Evolutionary conservation across 176 grass and related monocot species (phyloP), one percentile per base, ranked within the genome.

Genomic region (Aechmea fasciata): DNA sequence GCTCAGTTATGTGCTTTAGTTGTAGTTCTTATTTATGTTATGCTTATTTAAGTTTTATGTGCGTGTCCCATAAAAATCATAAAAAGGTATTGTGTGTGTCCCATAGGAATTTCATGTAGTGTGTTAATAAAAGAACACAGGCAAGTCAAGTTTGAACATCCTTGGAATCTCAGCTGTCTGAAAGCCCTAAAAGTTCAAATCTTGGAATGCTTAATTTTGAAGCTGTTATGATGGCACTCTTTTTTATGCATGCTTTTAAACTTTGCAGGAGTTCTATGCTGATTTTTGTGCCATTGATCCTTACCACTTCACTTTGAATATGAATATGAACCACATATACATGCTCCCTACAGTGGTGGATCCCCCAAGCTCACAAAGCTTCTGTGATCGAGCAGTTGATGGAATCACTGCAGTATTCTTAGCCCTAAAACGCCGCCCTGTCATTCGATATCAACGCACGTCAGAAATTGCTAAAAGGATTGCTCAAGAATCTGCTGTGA

Each of bases 271-370:
- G 79, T 92, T 92, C 62, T 97, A 87, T 89, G 93, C 89, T 73
- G 94, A 97, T 75, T 97, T 97, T 79, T 87, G 84, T 74, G 86
- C 86, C 51, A 79, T 97, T 52, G 94, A 97, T 70, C 82, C 79
- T 69, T 90, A 79, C 77, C 89, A 97, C 89, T 92, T 97, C 74
- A 97, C 89, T 64, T 72, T 97, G 66, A 97, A 92, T 73, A 85
- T 92, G 73, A 66, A 79, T 62, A 84, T 73, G 70, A 90, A 92
- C 70, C 84, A 92, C 66, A 80, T 97, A 54, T 97, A 92, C 82
- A 92, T 97, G 94, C 89, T 92, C 62, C 84, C 94, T 23, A 78
- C 77, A 0, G 84, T 96, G 54, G 79, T 80, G 1, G 94, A 92
- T 68, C 94, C 94, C 81, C 81, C 84, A 63, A 82, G 82, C 49